Evolutionary conservation across 139 green algal genomes (phyloP).

Genomic region (Picochlorum sp.): DNA sequence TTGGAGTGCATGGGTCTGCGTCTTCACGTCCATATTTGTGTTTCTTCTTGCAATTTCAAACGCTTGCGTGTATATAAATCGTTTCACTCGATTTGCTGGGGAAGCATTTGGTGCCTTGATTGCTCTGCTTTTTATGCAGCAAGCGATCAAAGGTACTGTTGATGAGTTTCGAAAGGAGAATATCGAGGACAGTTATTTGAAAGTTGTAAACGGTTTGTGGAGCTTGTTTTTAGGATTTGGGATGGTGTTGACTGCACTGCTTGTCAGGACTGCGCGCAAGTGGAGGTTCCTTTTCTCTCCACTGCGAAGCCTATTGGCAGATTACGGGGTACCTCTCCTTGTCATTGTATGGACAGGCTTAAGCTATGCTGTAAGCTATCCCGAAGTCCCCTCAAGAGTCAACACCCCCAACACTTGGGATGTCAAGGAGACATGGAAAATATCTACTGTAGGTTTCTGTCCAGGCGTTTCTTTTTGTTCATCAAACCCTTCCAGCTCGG

Average conservation of each 20-base stretch:
- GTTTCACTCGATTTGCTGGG: conserved; percentile 71
- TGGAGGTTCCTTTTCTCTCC: conserved; percentile 45
- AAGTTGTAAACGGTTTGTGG: conserved; percentile 69
- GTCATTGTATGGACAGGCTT: conserved; percentile 56
- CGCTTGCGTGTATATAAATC: conserved; percentile 33
- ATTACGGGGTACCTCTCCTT: conserved; percentile 67
- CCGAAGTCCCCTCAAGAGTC: conserved; percentile 44
- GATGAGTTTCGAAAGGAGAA: conserved; percentile 23
- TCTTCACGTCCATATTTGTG: conserved; percentile 60
- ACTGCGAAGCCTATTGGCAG: conserved; percentile 51
- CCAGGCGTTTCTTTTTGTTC: too few relatives aligned
- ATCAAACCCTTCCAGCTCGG: too few relatives aligned
- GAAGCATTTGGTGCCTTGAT: conserved; percentile 88
- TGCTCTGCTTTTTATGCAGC: conserved; percentile 77
- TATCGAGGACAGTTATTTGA: conserved; percentile 1
- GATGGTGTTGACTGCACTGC: conserved; percentile 31
- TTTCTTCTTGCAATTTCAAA: conserved; percentile 36
- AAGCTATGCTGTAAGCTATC: conserved; percentile 39
- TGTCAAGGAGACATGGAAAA: conserved; percentile 16
- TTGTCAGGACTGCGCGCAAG: conserved; percentile 32
- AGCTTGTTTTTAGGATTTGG: conserved; percentile 48
- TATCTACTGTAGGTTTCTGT: conserved; percentile 4
- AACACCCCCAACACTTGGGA: conserved; percentile 59
- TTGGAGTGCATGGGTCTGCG: conserved; percentile 58
- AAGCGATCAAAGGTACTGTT: conserved; percentile 48